Evolutionary conservation across 2,329 filamentous ascomycete species (phyloP), one percentile per base, ranked within the genome.

Genomic region (Xylariaceae sp.): DNA sequence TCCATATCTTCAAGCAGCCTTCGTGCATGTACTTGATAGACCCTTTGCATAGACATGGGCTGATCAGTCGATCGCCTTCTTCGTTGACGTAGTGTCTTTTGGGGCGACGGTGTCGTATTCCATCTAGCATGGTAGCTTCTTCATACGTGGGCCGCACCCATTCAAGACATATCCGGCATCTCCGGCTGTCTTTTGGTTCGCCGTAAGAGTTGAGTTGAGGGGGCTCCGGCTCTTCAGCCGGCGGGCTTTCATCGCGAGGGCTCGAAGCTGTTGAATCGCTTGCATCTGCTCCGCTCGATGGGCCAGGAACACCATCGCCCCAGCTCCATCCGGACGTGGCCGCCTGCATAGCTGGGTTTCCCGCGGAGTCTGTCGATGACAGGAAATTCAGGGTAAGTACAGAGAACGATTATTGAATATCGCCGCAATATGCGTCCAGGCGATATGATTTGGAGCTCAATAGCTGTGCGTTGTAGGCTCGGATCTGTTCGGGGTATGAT

Each of bases 21-120:
- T 97, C 90, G 69, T 99, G 94, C 19, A 97, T 91, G 71, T 96
- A 97, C 73, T 89, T 89, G 62, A 93, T 89, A 38, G 89, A 90
- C 47, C 94, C 94, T 73, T 90, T 95, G 79, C 94, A 99, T 72
- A 87, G 85, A 77, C 94, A 99, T 34, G 94, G 94, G 48, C 88
- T 88, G 62, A 97, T 81, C 28, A 99, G 76, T 46, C 90, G 60
- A 18, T 57, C 63, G 38, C 60, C 62, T 45, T 64, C 53, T 47
- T 65, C 62, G 18, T 57, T 61, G 17, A 65, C 51, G 42, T 66
- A 66, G 6, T 58, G 57, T 51, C 59, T 59, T 44, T 54, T 65
- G 9, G 57, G 61, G 31, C 56, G 58, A 10, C 53, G 56, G 14
- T 60, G 59, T 33, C 63, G 61, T 18, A 65, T 51, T 9, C 62